Conservation (phyloP, 2,329 filamentous ascomycete genomes). For the Fusarium sp. region DNA sequence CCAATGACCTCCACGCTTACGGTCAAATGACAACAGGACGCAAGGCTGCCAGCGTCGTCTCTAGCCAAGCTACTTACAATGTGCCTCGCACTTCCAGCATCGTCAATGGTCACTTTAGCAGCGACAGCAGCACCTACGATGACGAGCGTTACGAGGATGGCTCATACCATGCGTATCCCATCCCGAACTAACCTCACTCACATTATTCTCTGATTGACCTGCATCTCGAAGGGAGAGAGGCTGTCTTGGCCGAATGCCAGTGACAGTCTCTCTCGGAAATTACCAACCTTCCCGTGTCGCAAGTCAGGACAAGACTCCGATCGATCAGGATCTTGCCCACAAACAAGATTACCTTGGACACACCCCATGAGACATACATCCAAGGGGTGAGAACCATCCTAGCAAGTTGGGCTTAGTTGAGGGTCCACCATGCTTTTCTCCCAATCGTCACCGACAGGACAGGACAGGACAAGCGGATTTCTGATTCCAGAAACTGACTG, state of each 20-base stretch:
- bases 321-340: not conserved
- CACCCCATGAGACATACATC: conserved; percentile 12
- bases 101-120: conserved; percentile 43
- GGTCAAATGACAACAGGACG: conserved; percentile 42
- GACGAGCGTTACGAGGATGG: conserved; percentile 48
- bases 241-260: not conserved
- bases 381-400: conserved; percentile 13
- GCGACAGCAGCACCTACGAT: conserved; percentile 44
- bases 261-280: not conserved
- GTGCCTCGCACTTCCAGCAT: conserved; percentile 46
- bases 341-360: conserved; percentile 15
- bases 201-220: conserved; percentile 22
- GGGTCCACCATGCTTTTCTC: conserved; percentile 30
- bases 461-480: conserved; percentile 21
- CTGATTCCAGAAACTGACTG: conserved; percentile 7
- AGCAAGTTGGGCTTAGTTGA: conserved; percentile 34
- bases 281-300: conserved; percentile 2
- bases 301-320: conserved; percentile 21
- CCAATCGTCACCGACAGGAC: conserved; percentile 25
- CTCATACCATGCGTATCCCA: conserved; percentile 49
- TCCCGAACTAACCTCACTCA: conserved; percentile 44
- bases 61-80: conserved; percentile 39
- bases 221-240: not conserved
- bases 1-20: conserved; percentile 42
- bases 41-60: conserved; percentile 40